Evolutionary conservation across 2,329 filamentous ascomycete species (phyloP).

Genomic region (Epichloe glyceriae): DNA sequence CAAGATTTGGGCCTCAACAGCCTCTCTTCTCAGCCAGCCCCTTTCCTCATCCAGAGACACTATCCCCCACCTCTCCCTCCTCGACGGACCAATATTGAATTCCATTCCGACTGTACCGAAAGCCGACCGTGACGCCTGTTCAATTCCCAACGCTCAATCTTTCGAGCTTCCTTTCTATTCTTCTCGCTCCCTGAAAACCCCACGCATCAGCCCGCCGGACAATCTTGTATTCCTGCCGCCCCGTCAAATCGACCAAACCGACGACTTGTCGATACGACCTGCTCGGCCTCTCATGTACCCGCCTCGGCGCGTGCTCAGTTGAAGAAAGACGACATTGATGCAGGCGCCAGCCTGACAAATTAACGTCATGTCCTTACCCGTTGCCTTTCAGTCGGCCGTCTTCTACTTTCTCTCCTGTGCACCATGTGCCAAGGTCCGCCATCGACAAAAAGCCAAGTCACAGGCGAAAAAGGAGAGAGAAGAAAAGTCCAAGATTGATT

Average conservation of each 20-base stretch:
- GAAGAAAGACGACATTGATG: constrained; percentile 5
- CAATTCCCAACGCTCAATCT: neutral
- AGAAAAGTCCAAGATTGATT: constrained; percentile 50
- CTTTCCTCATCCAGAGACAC: constrained; percentile 1
- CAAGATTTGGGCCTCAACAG: neutral
- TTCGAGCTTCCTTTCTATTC: neutral
- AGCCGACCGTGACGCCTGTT: neutral
- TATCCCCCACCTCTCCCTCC: neutral
- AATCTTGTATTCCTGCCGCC: neutral
- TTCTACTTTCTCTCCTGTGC: constrained; percentile 70
- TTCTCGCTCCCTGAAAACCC: neutral
- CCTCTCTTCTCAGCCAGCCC: neutral
- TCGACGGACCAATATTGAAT: neutral
- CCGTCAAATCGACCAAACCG: neutral
- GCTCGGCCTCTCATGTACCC: constrained; percentile 8
- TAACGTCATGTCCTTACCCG: constrained; percentile 32
- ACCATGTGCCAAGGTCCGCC: constrained; percentile 59
- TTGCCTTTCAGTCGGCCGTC: constrained; percentile 59
- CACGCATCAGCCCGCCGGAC: neutral
- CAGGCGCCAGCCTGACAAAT: neutral
- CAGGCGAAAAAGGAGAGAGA: constrained; percentile 56
- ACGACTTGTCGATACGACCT: neutral
- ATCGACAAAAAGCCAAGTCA: constrained; percentile 56
- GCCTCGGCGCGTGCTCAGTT: constrained; percentile 4
- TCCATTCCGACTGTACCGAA: neutral